Evolutionary conservation across 2,329 filamentous ascomycete genomes (phyloP).

Genomic region (Clarireedia homoeocarpa): DNA sequence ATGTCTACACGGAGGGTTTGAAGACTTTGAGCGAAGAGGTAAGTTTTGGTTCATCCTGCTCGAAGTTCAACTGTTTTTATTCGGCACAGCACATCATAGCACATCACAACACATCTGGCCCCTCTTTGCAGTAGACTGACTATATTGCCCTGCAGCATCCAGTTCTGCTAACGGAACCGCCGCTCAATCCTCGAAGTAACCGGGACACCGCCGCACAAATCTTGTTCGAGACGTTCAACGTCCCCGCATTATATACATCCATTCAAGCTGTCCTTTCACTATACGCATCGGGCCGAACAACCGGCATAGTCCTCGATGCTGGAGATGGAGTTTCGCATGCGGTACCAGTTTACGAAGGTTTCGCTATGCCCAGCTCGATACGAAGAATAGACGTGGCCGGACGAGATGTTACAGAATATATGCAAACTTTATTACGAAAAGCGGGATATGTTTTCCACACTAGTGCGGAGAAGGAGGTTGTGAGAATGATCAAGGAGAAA

Average conservation of each 20-base stretch:
- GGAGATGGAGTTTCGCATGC: constrained; percentile 96
- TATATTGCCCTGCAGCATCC: constrained; percentile 56
- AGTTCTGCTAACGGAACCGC: constrained; percentile 90
- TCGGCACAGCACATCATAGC: too few species aligned
- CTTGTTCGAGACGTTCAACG: constrained; percentile 97
- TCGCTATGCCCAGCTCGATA: constrained; percentile 93
- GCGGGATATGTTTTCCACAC: constrained; percentile 93
- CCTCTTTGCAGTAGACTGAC: neutral
- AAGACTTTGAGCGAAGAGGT: constrained; percentile 98
- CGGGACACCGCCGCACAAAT: constrained; percentile 95
- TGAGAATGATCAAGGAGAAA: constrained; percentile 92
- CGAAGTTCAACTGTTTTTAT: neutral
- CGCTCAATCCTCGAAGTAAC: constrained; percentile 90
- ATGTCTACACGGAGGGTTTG: constrained; percentile 90
- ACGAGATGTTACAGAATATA: constrained; percentile 88
- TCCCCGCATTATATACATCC: constrained; percentile 90
- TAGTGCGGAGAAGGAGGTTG: constrained; percentile 98
- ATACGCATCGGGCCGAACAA: constrained; percentile 92
- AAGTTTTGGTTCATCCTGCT: constrained; percentile 23
- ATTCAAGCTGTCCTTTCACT: constrained; percentile 95
- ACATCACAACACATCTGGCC: too few species aligned
- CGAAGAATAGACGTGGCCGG: constrained; percentile 93
- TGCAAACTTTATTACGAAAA: constrained; percentile 86
- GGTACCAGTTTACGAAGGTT: constrained; percentile 95
- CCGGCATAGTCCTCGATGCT: constrained; percentile 89